Base-by-base conservation (phyloP, 169 alveolate species). In the Miamiensis avidus region DNA sequence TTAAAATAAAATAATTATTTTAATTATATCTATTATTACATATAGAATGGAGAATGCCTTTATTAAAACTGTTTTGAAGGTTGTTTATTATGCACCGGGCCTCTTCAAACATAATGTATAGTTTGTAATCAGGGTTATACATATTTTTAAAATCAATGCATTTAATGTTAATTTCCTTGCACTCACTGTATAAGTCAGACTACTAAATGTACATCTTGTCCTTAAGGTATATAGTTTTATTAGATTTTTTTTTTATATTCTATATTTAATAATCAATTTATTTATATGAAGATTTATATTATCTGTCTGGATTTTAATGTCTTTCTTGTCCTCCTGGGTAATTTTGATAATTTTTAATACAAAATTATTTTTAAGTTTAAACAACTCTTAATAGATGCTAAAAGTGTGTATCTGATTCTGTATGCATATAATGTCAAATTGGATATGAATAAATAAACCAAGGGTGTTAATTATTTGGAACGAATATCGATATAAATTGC, bases 401-500 rank as follows among this genome's bases (percentile, higher is more conserved):
- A 0, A 75, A 1, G 0, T 32, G 31, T 75, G 0, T 30, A 30
- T 32, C 29, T 29, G 31, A 34, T 20, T 4, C 0, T 4, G 78
- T 34, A 15, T 75, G 78, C 29, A 75, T 75, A 29, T 25, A 20
- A 75, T 75, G 78, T n/a, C 25, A 29, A 75, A 26, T 0, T 30
- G 78, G 78, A 29, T 75, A 25, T 75, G 78, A 30, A 0, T 30
- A 75, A 75, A 25, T 75, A 75, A 34, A 34, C n/a, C n/a, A n/a
- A n/a, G n/a, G n/a, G n/a, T n/a, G n/a, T n/a, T n/a, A n/a, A n/a
- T n/a, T n/a, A n/a, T n/a, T n/a, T n/a, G n/a, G n/a, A n/a, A n/a
- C n/a, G n/a, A n/a, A n/a, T n/a, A n/a, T n/a, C n/a, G n/a, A n/a
- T n/a, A n/a, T n/a, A n/a, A n/a, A n/a, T n/a, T n/a, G n/a, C n/a